Conservation (phyloP, 345 rosid species). For the Camelina neglecta region DNA sequence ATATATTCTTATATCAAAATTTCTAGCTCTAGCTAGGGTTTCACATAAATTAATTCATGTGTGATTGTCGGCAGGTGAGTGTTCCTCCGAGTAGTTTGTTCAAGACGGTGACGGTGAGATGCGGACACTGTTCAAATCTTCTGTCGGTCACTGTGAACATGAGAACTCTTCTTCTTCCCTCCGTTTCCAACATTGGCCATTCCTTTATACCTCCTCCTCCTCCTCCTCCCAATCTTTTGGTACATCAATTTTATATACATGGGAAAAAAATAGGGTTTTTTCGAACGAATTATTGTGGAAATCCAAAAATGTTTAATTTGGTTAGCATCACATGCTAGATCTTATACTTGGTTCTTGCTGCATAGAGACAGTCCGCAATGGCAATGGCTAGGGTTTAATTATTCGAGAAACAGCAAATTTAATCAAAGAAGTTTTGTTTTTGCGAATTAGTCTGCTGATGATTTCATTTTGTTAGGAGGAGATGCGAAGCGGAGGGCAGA, state of each 20-base stretch:
- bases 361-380: background rate
- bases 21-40: conserved; percentile 11
- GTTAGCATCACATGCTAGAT: conserved; percentile 19
- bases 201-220: conserved; percentile 59
- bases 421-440: background rate
- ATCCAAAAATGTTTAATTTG: conserved; percentile 6
- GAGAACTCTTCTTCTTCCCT: conserved; percentile 71
- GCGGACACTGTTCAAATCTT: conserved; percentile 93
- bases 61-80: conserved; percentile 65
- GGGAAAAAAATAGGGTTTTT: conserved; percentile 3
- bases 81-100: conserved; percentile 87
- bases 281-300: background rate
- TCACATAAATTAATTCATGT: background rate
- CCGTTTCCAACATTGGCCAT: conserved; percentile 70
- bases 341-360: background rate
- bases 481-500: conserved; percentile 64
- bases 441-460: background rate
- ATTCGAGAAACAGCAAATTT: background rate
- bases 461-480: conserved; percentile 61
- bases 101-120: conserved; percentile 94
- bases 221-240: conserved; percentile 31
- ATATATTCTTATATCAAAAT: background rate
- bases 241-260: conserved; percentile 9
- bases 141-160: conserved; percentile 69
- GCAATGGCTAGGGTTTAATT: conserved; percentile 18